Conservation (phyloP, 2,329 filamentous ascomycete genomes). For the Aspergillus floridensis region DNA sequence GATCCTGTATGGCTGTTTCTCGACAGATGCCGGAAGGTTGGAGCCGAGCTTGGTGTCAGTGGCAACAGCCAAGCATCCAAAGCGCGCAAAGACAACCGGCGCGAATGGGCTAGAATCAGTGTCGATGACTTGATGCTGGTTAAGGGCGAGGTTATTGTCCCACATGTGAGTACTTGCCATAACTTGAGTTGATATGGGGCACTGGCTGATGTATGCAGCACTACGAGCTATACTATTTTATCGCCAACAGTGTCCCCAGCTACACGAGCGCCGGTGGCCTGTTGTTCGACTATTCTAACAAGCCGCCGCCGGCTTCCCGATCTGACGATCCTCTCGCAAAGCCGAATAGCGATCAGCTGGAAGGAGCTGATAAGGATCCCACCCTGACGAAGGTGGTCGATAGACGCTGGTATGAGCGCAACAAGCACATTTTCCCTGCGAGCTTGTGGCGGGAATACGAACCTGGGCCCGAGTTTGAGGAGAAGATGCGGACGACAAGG, state of each 20-base stretch:
- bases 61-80: conserved; percentile 51
- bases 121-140: conserved; percentile 96
- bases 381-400: conserved; percentile 90
- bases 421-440: conserved; percentile 97
- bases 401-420: conserved; percentile 91
- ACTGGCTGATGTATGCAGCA: conserved; percentile 58
- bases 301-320: conserved; percentile 32
- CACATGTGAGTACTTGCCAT: conserved; percentile 67
- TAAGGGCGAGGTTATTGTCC: conserved; percentile 83
- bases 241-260: conserved; percentile 69
- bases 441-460: conserved; percentile 96
- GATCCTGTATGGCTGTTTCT: conserved; percentile 91
- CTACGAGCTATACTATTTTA: conserved; percentile 96
- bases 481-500: conserved; percentile 65
- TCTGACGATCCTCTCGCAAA: conserved; percentile 44
- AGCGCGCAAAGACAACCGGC: conserved; percentile 58
- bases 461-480: conserved; percentile 71
- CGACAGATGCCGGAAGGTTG: conserved; percentile 86
- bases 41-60: conserved; percentile 75
- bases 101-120: conserved; percentile 88
- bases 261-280: conserved; percentile 69
- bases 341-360: conserved; percentile 57
- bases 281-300: conserved; percentile 72
- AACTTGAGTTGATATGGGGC: not conserved
- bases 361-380: conserved; percentile 76